These are phyloP conservation scores for Trichocladium uniseriatum DNA, from an alignment of 495 filamentous ascomycete genomes.

Conservation along the genomic window DNA sequence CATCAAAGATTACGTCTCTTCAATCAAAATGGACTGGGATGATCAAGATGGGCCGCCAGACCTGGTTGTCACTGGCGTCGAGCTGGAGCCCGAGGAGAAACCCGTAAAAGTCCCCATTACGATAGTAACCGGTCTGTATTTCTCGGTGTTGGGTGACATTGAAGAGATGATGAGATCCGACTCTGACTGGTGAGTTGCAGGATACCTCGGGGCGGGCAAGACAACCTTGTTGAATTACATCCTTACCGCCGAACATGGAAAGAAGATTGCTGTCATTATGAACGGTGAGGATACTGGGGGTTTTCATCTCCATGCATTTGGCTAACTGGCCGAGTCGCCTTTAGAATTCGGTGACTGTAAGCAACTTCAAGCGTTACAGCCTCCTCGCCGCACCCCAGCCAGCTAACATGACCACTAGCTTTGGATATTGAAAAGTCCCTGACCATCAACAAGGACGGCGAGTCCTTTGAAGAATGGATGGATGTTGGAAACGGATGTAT, in stretches of 20 bases:
- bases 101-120: constrained; percentile 78
- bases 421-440: constrained; percentile 90
- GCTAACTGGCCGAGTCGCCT: background rate
- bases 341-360: constrained; percentile 91
- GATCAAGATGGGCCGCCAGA: constrained; percentile 68
- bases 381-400: no score
- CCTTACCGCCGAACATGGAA: constrained; percentile 84
- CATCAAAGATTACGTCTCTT: background rate
- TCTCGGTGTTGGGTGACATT: background rate
- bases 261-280: constrained; percentile 94
- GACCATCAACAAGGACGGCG: constrained; percentile 74
- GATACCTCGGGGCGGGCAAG: constrained; percentile 89
- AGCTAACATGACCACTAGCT: constrained; percentile 27
- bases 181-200: constrained; percentile 21
- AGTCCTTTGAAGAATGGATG: constrained; percentile 88
- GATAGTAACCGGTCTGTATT: constrained; percentile 68
- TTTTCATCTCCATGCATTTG: background rate
- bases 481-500: constrained; percentile 95
- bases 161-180: background rate
- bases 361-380: constrained; percentile 16
- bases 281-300: constrained; percentile 54
- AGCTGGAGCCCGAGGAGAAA: constrained; percentile 37
- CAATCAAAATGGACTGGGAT: constrained; percentile 39
- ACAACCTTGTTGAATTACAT: constrained; percentile 96
- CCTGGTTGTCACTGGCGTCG: constrained; percentile 49